Evolutionary conservation across 1,139 yeast species (phyloP), one percentile per base, ranked within the genome.

Genomic region (Geotrichum restrictum): DNA sequence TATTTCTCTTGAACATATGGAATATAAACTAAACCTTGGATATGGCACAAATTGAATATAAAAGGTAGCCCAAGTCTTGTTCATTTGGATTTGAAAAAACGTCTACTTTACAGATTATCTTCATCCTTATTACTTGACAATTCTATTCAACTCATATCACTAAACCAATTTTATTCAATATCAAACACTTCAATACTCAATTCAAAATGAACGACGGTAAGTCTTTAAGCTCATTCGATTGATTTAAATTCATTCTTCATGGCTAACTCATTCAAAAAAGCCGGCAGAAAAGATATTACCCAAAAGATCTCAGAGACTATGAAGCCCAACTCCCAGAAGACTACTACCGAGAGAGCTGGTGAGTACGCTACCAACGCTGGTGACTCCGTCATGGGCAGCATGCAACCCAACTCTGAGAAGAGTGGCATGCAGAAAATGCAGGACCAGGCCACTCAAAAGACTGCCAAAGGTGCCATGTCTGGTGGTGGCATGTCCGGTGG

Each of bases 271-370:
- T n/a, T n/a, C n/a, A n/a, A n/a, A n/a, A n/a, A n/a, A 60, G 68
- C 78, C 58, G 88, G 87, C 63, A 85, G 95, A 84, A 87, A 87
- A 72, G 73, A 77, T 67, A 76, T 88, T 65, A 63, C 83, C 61
- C 85, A 83, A 69, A 87, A 88, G 73, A 72, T 79, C 59, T 52
- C 75, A 55, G 95, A 87, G 76, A 66, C 79, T 48, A 59, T 85
- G 53, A 85, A 80, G 63, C 96, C 96, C 66, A 83, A 88, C 59
- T 73, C 81, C 53, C 76, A 85, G 68, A 88, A 88, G 77, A 62
- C 82, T 45, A 72, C 75, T 62, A 69, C 73, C 41, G 85, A 87
- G 64, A 74, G 83, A 72, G 83, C 82, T 60, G 84, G 85, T 76
- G 96, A 88, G 74, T 57, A 69, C 39, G 82, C 79, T 58, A 83